Evolutionary conservation across 345 rosid species (phyloP), one percentile per base, ranked within the genome.

Genomic region (Gossypium bickii): DNA sequence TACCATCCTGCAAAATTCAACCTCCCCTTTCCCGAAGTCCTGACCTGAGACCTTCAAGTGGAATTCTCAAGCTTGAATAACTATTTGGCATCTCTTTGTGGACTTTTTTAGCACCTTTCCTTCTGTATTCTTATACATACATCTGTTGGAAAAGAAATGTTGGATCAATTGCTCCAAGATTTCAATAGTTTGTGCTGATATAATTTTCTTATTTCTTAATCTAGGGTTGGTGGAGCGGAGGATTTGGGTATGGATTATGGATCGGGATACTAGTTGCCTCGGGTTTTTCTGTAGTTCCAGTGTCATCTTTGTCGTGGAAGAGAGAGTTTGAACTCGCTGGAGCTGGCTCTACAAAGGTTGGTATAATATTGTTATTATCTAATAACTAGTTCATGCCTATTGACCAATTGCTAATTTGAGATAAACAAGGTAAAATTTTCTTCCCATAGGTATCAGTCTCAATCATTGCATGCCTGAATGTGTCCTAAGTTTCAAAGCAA

Each of bases 151-250:
- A 58, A 68, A 53, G 67, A 59, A 41, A 20, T 1, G 49, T 12
- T 10, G 17, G 24, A 18, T 52, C 51, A 52, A 41, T 51, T 38
- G 16, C 51, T 49, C 27, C 12, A 55, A 22, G 52, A 57, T 43
- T 47, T 79, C 58, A 11, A 27, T 38, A 11, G 27, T 67, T 62
- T n/a, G 38, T 44, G 49, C 61, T 75, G 74, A 81, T 48, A 25
- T 18, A 72, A 44, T 62, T 58, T 74, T 52, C 52, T 60, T 81
- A 9, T 70, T 59, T 43, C 77, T 78, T 29, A 57, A 73, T 81
- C 73, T 63, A 92, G 97, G 97, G 98, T 64, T 92, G 98, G 97
- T 94, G 95, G 86, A 86, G 88, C 58, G 95, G 97, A 79, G 98
- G 97, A 78, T 94, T 90, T 79, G 90, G 89, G 25, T 94, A 88